These are phyloP conservation scores for Orbilia quercus DNA, from an alignment of 2,329 filamentous ascomycete genomes.

Conservation along the genomic window DNA sequence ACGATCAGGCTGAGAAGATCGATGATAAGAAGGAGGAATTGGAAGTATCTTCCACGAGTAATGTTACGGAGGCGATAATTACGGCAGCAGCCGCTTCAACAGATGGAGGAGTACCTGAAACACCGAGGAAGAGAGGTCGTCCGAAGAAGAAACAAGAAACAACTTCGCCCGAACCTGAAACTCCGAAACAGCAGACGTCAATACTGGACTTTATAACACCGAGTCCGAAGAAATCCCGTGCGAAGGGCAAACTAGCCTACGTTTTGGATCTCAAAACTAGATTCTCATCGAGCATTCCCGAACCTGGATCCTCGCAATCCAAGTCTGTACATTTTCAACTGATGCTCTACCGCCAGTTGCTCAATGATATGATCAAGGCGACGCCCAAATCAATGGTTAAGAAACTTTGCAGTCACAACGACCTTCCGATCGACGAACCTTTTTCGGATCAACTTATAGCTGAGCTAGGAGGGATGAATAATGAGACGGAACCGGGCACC, in stretches of 20 bases:
- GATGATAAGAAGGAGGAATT: slow-evolving; percentile 15
- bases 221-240: slow-evolving; percentile 51
- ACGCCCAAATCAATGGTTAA: slow-evolving; percentile 75
- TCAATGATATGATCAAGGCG: slow-evolving; percentile 76
- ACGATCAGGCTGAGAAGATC: neutral
- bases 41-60: slow-evolving; percentile 18
- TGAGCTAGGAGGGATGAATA: slow-evolving; percentile 42
- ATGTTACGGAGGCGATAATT: slow-evolving; percentile 37
- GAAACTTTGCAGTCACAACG: slow-evolving; percentile 76
- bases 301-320: slow-evolving; percentile 68
- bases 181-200: slow-evolving; percentile 46
- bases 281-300: slow-evolving; percentile 71
- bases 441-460: slow-evolving; percentile 79
- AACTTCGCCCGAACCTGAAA: slow-evolving; percentile 9
- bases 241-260: slow-evolving; percentile 68
- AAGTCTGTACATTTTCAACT: slow-evolving; percentile 86
- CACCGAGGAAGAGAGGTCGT: slow-evolving; percentile 50
- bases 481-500: slow-evolving; percentile 11
- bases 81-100: slow-evolving; percentile 16
- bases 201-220: slow-evolving; percentile 52
- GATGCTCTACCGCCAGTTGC: slow-evolving; percentile 86
- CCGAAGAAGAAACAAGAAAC: slow-evolving; percentile 36
- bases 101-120: slow-evolving; percentile 12
- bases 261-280: slow-evolving; percentile 91
- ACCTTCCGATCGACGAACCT: slow-evolving; percentile 71